Conservation (phyloP, 2,329 filamentous ascomycete species). For the Ramularia endophylla region DNA sequence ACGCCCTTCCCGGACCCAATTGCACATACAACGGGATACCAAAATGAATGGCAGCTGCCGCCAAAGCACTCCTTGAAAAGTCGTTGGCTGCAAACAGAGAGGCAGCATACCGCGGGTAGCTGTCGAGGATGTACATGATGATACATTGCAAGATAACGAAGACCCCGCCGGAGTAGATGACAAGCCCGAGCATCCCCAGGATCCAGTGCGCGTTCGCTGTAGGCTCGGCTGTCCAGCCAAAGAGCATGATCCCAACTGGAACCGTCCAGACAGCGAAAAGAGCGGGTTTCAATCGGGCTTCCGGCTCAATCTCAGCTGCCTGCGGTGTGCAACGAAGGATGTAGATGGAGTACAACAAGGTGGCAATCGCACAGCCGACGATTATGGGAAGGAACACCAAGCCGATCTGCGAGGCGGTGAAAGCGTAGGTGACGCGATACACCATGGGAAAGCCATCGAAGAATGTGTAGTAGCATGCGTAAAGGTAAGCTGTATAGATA, state of each 20-base stretch:
- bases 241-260: conserved; percentile 30
- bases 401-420: too few species aligned
- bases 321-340: too few species aligned
- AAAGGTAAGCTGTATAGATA: conserved; percentile 56
- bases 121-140: conserved; percentile 35
- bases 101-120: conserved; percentile 44
- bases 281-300: conserved; percentile 27
- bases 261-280: conserved; percentile 26
- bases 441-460: conserved; percentile 63
- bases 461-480: conserved; percentile 56
- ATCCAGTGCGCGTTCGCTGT: conserved; percentile 36
- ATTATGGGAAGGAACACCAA: too few species aligned
- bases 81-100: conserved; percentile 57
- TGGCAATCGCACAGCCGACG: too few species aligned
- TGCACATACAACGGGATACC: too few species aligned
- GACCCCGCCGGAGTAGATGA: conserved; percentile 32
- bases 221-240: conserved; percentile 25
- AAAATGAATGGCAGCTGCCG: too few species aligned
- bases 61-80: too few species aligned
- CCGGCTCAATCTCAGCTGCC: conserved; percentile 21
- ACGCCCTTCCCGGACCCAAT: too few species aligned
- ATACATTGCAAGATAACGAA: conserved; percentile 40
- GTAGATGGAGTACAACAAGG: too few species aligned
- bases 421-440: too few species aligned
- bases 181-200: conserved; percentile 35